A percentile compares a stretch with the other conserved stretches of the same genome.
phyloP scores from a whole-genome alignment of 1,139 yeast genomes.

The Blastobotrys aristatus region DNA sequence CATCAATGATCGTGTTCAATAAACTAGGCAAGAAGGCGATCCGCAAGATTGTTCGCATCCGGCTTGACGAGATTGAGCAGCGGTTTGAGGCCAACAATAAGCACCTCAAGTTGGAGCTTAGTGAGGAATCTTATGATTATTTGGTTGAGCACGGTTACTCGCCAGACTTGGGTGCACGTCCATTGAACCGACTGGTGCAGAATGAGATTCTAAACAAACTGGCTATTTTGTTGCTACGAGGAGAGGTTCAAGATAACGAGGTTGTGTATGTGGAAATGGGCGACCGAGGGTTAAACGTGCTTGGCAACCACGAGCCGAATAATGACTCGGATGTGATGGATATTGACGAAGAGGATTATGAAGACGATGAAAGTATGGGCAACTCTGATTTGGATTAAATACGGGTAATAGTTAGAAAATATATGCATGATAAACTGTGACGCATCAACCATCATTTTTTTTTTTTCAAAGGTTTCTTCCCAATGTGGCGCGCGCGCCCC shows the following conservation, averaged over 20 bases:
- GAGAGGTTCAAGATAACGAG: constrained; percentile 86
- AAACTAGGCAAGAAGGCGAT: constrained; percentile 87
- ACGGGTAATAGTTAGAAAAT: not conserved
- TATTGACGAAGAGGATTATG: constrained; percentile 50
- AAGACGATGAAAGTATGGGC: constrained; percentile 30
- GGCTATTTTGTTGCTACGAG: constrained; percentile 83
- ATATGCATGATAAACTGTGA: not conserved
- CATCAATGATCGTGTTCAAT: constrained; percentile 89
- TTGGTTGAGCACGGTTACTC: constrained; percentile 76
- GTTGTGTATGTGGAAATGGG: constrained; percentile 61
- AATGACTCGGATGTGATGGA: constrained; percentile 52
- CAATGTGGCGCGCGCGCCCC: not conserved
- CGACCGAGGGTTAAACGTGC: constrained; percentile 61
- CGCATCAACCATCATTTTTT: not conserved
- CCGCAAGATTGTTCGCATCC: constrained; percentile 80
- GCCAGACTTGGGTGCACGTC: constrained; percentile 93
- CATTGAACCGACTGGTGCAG: constrained; percentile 90
- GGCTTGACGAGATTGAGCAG: constrained; percentile 76
- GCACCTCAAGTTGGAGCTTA: constrained; percentile 61
- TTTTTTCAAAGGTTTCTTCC: not conserved
- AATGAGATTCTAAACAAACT: constrained; percentile 77
- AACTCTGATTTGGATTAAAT: constrained; percentile 14
- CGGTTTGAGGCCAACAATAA: constrained; percentile 83
- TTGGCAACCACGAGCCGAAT: constrained; percentile 77
- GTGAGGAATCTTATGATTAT: constrained; percentile 72